phyloP scores from a whole-genome alignment of 306 rosid genomes.

The Gleditsia sinensis region DNA sequence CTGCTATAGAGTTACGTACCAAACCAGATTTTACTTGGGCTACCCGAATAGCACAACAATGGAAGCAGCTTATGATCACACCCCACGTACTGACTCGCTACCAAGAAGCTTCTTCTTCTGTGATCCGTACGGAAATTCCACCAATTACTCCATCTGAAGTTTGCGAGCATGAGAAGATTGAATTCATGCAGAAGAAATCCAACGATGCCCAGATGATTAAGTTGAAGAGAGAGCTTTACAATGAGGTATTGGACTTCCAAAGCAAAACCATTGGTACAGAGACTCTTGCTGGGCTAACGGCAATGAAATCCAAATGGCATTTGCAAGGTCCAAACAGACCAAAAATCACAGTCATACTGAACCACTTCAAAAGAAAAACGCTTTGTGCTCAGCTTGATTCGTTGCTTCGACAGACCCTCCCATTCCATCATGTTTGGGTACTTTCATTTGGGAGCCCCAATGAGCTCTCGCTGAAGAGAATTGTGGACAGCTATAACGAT shows the following conservation, averaged over 20 bases:
- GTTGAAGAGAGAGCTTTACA: conserved; percentile 74
- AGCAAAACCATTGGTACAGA: conserved; percentile 57
- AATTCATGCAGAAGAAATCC: conserved; percentile 90
- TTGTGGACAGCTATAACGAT: conserved; percentile 83
- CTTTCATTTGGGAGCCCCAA: conserved; percentile 96
- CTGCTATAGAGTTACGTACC: conserved; percentile 72
- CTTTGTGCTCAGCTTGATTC: conserved; percentile 90
- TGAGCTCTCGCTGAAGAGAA: conserved; percentile 66
- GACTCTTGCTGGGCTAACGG: conserved; percentile 74
- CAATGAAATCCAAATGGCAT: conserved; percentile 87
- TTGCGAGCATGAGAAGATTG: conserved; percentile 82
- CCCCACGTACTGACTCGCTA: conserved; percentile 67
- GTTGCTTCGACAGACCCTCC: conserved; percentile 77
- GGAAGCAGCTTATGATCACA: conserved; percentile 66
- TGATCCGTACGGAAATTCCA: conserved; percentile 39
- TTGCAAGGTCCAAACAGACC: conserved; percentile 52
- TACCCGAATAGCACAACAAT: conserved; percentile 72
- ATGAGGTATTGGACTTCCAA: conserved; percentile 68
- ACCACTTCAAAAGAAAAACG: conserved; percentile 95
- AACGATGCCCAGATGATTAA: conserved; percentile 80
- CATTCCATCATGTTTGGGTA: conserved; percentile 92
- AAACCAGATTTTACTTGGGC: conserved; percentile 88
- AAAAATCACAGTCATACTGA: conserved; percentile 73
- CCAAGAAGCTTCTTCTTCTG: conserved; percentile 60
- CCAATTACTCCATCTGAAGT: conserved; percentile 50